Evolutionary conservation across 177 flowering plant genomes (phyloP), one percentile per base, ranked within the genome.

Genomic region (Vitis hybrid): DNA sequence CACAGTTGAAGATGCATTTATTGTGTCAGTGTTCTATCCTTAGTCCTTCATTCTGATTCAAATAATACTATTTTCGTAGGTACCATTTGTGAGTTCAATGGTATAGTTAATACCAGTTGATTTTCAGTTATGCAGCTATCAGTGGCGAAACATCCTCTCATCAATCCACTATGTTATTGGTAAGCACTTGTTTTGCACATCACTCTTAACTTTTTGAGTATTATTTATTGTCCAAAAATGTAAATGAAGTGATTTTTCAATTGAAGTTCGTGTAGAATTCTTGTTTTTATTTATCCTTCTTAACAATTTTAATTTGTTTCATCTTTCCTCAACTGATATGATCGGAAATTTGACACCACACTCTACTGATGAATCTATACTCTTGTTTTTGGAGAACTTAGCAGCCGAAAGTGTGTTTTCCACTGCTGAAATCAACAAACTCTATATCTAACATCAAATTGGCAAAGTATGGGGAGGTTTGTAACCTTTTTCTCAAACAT

Each of bases 81-180:
- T 56, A 2, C 20, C 14, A 3, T 53, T 59, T 19, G 10, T 62
- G 18, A 24, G 50, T 76, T 54, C 13, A 55, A 19, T 44, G 55
- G 55, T 62, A n/a, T 61, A 31, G 55, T 59, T 68, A 51, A 54
- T 38, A 57, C 31, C 58, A 7, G 66, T 67, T 58, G 15, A 19
- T 66, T 72, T 74, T 54, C 90, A 94, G 98, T 18, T 91, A 94
- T 81, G 92, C 98, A 71, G 98, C 96, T 49, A 86, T 92, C 55
- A 87, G 82, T 68, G 89, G 95, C 63, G 70, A 77, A 68, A 72
- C 77, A 73, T 80, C 79, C 67, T 67, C 82, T 12, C 73, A 80
- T 72, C 74, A 77, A 22, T 67, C 77, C 28, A 50, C 74, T 33
- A 60, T 65, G 56, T 58, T 66, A 62, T 56, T 12, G 80, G 92